Percentiles rank a stretch among this genome's conserved stretches.
Conservation (phyloP, 108 stramenopile species). For the Stephanodiscus triporus region DNA sequence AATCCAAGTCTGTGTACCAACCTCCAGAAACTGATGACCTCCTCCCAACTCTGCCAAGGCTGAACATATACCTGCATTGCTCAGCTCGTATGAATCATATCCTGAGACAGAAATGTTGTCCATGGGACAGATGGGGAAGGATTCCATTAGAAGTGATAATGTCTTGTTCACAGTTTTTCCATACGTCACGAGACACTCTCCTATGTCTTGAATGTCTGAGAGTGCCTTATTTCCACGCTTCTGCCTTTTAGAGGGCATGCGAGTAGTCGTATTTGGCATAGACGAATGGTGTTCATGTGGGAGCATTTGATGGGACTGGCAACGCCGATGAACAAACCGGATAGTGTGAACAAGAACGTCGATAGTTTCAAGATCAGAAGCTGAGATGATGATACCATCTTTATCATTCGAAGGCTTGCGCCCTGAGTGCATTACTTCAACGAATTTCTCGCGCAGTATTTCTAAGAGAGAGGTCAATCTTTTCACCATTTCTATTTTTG, state of each 20-base stretch:
- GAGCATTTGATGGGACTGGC: not conserved
- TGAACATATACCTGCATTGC: slow-evolving; percentile 47
- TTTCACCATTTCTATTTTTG: slow-evolving; percentile 29
- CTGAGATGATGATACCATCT: slow-evolving; percentile 29
- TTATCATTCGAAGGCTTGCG: slow-evolving; percentile 14
- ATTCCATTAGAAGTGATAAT: slow-evolving; percentile 27
- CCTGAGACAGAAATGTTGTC: slow-evolving; percentile 12
- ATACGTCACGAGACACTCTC: slow-evolving; percentile 21
- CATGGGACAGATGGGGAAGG: slow-evolving; percentile 34
- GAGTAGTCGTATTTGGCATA: not conserved
- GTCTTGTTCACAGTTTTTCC: slow-evolving; percentile 22
- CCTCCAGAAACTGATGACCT: slow-evolving; percentile 6
- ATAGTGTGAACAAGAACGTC: slow-evolving; percentile 33
- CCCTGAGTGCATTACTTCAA: slow-evolving; percentile 39
- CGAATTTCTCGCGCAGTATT: slow-evolving; percentile 40
- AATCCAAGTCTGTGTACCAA: slow-evolving; percentile 22
- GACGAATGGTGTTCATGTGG: not conserved
- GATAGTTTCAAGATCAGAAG: slow-evolving; percentile 32
- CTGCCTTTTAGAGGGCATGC: slow-evolving; percentile 9
- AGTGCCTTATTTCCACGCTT: slow-evolving; percentile 24
- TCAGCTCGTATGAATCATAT: slow-evolving; percentile 43
- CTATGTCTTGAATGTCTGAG: slow-evolving; percentile 13
- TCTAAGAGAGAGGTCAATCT: slow-evolving; percentile 35
- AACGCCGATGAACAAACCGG: slow-evolving; percentile 22
- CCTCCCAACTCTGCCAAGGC: slow-evolving; percentile 48